Conservation (phyloP, 2,329 filamentous ascomycete genomes). For the Parafenestella ontariensis region DNA sequence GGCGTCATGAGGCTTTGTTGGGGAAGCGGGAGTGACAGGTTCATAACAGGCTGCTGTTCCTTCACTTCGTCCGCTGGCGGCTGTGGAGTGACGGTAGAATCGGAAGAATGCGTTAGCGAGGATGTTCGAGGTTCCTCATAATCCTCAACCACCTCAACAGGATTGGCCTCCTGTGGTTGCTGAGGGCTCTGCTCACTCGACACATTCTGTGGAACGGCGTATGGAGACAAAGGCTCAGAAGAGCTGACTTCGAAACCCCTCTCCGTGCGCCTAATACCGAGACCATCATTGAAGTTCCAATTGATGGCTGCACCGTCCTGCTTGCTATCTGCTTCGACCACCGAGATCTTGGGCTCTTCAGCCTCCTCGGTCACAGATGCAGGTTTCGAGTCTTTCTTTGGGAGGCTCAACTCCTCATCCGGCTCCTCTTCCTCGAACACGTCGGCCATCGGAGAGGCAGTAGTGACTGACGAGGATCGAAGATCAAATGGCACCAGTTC, state of each 20-base stretch:
- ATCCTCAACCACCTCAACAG: constrained; percentile 55
- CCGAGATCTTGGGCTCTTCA: constrained; percentile 53
- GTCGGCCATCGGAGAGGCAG: constrained; percentile 79
- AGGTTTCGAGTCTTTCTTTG: constrained; percentile 14
- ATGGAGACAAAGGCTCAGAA: constrained; percentile 37
- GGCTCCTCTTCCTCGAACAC: constrained; percentile 84
- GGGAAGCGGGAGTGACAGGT: constrained; percentile 47
- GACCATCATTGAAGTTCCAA: constrained; percentile 52
- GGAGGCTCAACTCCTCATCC: constrained; percentile 59
- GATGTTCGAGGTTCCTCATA: constrained; percentile 58
- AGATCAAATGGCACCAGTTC: constrained; percentile 78
- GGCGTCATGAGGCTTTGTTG: constrained; percentile 67
- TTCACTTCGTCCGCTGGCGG: constrained; percentile 39
- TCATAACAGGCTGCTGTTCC: constrained; percentile 47
- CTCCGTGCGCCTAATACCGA: constrained; percentile 42
- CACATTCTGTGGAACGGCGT: constrained; percentile 20
- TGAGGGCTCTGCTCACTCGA: constrained; percentile 12
- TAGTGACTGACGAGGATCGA: constrained; percentile 57
- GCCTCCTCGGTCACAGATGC: constrained; percentile 35
- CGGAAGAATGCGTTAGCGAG: constrained; percentile 58
- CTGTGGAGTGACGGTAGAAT: constrained; percentile 55
- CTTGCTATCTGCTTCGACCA: constrained; percentile 54
- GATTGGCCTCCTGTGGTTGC: constrained; percentile 34
- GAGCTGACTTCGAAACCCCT: constrained; percentile 10
- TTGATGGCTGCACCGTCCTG: constrained; percentile 52